Percentiles rank a stretch among this genome's conserved stretches.
Conservation (phyloP, 176 grass and related monocot genomes). For the Aegilops umbellulata region DNA sequence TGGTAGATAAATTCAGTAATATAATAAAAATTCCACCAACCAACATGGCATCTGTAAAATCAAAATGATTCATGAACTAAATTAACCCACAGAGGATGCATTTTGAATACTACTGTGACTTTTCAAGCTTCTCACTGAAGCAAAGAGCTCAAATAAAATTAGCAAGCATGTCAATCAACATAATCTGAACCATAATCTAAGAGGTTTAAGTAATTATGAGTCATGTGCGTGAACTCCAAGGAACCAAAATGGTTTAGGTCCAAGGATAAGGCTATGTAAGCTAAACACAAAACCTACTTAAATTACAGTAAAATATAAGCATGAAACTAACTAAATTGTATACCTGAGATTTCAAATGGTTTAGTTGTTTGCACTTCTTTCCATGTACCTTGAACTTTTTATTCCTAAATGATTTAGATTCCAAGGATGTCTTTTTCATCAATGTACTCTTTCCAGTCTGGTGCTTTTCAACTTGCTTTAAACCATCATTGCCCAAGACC, state of each 20-base stretch:
- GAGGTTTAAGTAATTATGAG: neutral
- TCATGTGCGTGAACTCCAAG: constrained; percentile 14
- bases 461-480: constrained; percentile 42
- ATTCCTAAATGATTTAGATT: constrained; percentile 47
- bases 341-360: constrained; percentile 67
- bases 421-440: constrained; percentile 29
- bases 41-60: neutral
- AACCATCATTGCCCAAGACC: constrained; percentile 40
- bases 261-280: constrained; percentile 2
- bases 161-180: neutral
- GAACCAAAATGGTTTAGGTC: constrained; percentile 25
- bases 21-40: neutral
- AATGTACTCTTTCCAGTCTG: constrained; percentile 46
- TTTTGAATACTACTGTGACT: neutral
- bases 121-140: neutral
- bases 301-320: constrained; percentile 13
- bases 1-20: neutral
- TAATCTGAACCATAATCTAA: neutral
- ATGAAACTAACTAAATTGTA: constrained; percentile 18
- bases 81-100: constrained; percentile 12
- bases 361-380: constrained; percentile 54
- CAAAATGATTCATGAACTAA: constrained; percentile 15
- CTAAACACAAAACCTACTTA: neutral
- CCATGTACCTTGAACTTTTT: constrained; percentile 61
- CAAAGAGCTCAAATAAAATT: constrained; percentile 9